phyloP scores from a whole-genome alignment of 768 basidiomycete genomes.

The Hortiboletus flavorubellus region DNA sequence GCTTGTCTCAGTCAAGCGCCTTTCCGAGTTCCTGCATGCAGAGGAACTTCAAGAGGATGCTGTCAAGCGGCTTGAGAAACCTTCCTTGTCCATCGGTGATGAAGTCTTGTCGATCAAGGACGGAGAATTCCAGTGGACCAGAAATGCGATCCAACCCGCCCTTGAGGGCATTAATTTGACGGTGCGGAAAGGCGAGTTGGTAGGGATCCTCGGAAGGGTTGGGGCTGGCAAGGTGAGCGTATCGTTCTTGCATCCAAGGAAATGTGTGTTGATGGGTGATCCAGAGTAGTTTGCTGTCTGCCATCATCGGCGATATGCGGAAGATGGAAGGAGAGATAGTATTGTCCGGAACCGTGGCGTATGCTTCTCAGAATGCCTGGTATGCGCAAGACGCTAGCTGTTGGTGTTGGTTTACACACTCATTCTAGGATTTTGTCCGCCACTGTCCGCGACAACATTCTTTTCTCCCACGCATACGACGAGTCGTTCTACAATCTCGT shows the following conservation, averaged over 20 bases:
- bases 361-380: conserved; percentile 89
- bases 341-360: conserved; percentile 69
- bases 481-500: conserved; percentile 80
- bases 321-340: conserved; percentile 69
- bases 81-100: conserved; percentile 52
- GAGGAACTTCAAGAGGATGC: conserved; percentile 82
- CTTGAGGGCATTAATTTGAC: conserved; percentile 76
- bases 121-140: conserved; percentile 83
- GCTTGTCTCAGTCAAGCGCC: conserved; percentile 74
- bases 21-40: conserved; percentile 71
- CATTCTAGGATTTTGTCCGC: conserved; percentile 72
- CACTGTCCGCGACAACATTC: conserved; percentile 84
- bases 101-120: conserved; percentile 67
- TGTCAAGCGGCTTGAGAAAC: conserved; percentile 47
- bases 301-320: conserved; percentile 86
- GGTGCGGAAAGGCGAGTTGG: conserved; percentile 78
- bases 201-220: conserved; percentile 85
- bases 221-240: conserved; percentile 78
- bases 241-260: not conserved
- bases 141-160: conserved; percentile 49
- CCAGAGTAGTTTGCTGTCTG: conserved; percentile 70
- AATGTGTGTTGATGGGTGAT: not conserved
- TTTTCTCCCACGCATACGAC: conserved; percentile 89
- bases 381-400: conserved; percentile 26
- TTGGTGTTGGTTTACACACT: not conserved